Base-by-base conservation (phyloP, 345 rosid genomes). In the Lenwebbia sp. region DNA sequence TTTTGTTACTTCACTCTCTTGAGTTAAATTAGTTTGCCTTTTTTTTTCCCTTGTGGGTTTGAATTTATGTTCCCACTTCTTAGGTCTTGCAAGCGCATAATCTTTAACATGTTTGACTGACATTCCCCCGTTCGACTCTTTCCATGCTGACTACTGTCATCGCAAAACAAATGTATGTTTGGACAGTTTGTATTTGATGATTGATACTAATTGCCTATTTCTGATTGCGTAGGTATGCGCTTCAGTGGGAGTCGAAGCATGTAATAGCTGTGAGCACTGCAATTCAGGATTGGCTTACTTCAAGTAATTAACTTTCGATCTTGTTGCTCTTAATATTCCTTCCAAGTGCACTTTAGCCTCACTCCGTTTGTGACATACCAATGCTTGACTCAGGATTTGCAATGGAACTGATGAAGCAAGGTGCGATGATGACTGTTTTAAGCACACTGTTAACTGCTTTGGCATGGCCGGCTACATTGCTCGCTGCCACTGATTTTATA, bases 211-310 rank as follows among this genome's bases (percentile, higher is more conserved):
- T 85, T 49, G 15, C n/a, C 22, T n/a, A 40, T 56, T 15, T 51
- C 49, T 56, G 33, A 82, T 53, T 82, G 84, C 85, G 84, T 89
- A 97, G 99, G 93, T 95, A 95, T 90, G 96, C 89, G 14, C 90
- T 96, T 88, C 97, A 94, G 90, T 96, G 99, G 99, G 99, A 97
- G 90, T 93, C 99, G 51, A 90, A 92, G 90, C 94, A 94, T 90
- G 92, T 97, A 85, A 92, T 96, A 86, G 96, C 96, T 88, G 95
- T 97, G 89, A 97, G 99, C 95, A 95, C 98, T 82, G 96, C 98
- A 30, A 94, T 97, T 92, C 98, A 94, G 90, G 99, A 97, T 90
- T 97, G 98, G 98, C 95, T 97, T 88, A 96, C 99, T 86, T 97
- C 99, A 93, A 94, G 99, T 96, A 96, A 94, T 90, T 88, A 82